phyloP scores from a whole-genome alignment of 73 alveolate genomes.

The Uronychia binucleata region DNA sequence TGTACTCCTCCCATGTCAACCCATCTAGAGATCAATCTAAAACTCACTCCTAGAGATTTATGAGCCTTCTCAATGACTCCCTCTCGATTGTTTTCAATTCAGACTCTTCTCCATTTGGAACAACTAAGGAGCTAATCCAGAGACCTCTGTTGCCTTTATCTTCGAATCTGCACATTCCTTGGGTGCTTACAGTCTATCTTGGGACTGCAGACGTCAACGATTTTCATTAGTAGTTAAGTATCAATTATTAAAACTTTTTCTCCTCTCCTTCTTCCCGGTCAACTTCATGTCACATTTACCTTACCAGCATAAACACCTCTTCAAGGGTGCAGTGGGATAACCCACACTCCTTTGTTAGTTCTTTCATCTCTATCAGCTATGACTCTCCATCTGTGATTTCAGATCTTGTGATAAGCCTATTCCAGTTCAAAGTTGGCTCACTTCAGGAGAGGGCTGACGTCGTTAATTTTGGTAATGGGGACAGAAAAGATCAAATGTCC shows the following conservation, averaged over 20 bases:
- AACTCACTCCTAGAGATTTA: too few species aligned
- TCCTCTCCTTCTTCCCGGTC: background rate
- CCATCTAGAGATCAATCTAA: too few species aligned
- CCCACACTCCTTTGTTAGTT: slow-evolving; percentile 82
- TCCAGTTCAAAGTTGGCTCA: background rate
- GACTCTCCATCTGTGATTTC: background rate
- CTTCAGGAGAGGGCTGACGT: slow-evolving; percentile 48
- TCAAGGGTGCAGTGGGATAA: slow-evolving; percentile 87
- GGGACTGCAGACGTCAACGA: background rate
- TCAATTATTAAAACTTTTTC: background rate
- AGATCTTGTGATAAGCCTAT: background rate
- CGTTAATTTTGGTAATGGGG: slow-evolving; percentile 52
- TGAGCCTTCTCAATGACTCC: too few species aligned
- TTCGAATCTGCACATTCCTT: background rate
- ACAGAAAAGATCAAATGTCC: slow-evolving; percentile 68
- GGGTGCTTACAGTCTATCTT: background rate
- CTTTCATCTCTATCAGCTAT: slow-evolving; percentile 33
- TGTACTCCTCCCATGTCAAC: background rate
- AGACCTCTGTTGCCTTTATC: background rate
- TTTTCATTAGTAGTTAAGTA: background rate
- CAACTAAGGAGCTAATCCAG: background rate
- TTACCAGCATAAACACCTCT: slow-evolving; percentile 75
- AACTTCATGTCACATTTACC: background rate
- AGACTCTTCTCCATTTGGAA: background rate
- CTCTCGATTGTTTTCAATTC: too few species aligned